Conservation (phyloP, 805 yeast genomes). For the Kodamaea sagamina region DNA sequence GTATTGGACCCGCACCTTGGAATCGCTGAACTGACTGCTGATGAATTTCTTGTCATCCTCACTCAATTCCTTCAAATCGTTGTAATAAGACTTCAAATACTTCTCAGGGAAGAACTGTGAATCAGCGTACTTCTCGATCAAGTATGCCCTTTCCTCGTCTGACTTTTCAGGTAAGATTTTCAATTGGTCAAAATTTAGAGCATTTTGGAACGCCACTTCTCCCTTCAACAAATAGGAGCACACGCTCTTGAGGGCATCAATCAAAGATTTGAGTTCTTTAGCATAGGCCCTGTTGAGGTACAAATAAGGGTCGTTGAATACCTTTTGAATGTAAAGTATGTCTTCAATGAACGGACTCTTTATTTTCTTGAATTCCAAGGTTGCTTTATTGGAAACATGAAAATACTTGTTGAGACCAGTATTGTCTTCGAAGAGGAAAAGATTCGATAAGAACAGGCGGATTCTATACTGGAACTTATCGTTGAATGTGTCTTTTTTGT, state of each 20-base stretch:
- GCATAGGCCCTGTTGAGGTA: constrained; percentile 26
- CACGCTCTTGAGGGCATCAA: constrained; percentile 30
- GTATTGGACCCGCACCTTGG: constrained; percentile 28
- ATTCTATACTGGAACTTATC: constrained; percentile 41
- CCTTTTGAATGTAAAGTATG: constrained; percentile 28
- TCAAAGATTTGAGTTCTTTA: constrained; percentile 22
- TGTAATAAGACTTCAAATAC: constrained; percentile 37
- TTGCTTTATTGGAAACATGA: constrained; percentile 28
- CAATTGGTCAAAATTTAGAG: background rate
- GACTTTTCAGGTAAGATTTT: constrained; percentile 16
- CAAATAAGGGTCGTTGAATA: constrained; percentile 39
- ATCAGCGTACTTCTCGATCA: constrained; percentile 21
- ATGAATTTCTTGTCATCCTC: constrained; percentile 28
- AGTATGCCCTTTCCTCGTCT: constrained; percentile 18
- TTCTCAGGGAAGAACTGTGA: constrained; percentile 37
- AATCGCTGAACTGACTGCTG: constrained; percentile 26
- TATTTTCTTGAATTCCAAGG: constrained; percentile 25
- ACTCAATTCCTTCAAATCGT: constrained; percentile 19
- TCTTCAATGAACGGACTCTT: constrained; percentile 34
- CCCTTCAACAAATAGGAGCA: constrained; percentile 32
- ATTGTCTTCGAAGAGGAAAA: constrained; percentile 43
- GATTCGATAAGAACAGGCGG: constrained; percentile 32
- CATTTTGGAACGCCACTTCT: constrained; percentile 26
- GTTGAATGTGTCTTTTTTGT: constrained; percentile 40
- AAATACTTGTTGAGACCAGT: constrained; percentile 47